These are phyloP conservation scores for Boletus subcaerulescens DNA, from an alignment of 768 basidiomycete genomes.

Conservation along the genomic window DNA sequence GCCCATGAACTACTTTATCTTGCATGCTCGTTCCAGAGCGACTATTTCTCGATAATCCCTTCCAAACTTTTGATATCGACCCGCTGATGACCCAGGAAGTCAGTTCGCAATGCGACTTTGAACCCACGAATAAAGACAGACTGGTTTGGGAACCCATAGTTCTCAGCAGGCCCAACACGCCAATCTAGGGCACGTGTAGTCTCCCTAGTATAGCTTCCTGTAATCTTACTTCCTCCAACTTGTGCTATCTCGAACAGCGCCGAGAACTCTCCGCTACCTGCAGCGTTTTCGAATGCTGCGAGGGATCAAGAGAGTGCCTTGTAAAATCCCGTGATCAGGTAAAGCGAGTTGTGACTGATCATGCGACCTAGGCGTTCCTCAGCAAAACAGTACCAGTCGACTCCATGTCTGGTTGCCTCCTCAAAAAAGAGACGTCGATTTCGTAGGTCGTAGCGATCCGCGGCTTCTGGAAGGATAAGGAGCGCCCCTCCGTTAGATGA, in stretches of 20 bases:
- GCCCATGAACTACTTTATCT: neutral
- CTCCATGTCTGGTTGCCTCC: slow-evolving; percentile 17
- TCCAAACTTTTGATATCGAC: neutral
- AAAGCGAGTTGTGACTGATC: slow-evolving; percentile 16
- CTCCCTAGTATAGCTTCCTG: slow-evolving; percentile 10
- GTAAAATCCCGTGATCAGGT: slow-evolving; percentile 23
- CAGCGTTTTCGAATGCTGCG: slow-evolving; percentile 12
- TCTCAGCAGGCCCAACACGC: slow-evolving; percentile 7
- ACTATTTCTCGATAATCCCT: no score
- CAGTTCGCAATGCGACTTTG: slow-evolving; percentile 15
- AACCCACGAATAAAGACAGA: slow-evolving; percentile 28
- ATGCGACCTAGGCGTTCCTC: slow-evolving; percentile 7
- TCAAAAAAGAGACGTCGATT: slow-evolving; percentile 17
- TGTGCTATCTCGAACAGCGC: slow-evolving; percentile 6
- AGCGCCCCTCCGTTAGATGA: slow-evolving; percentile 28
- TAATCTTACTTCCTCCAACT: neutral
- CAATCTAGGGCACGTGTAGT: slow-evolving; percentile 2
- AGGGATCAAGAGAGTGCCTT: slow-evolving; percentile 26
- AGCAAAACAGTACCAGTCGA: slow-evolving; percentile 28
- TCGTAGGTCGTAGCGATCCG: slow-evolving; percentile 18
- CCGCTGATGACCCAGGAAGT: neutral
- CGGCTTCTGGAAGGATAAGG: slow-evolving; percentile 33
- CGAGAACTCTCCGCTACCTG: neutral
- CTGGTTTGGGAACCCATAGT: slow-evolving; percentile 16
- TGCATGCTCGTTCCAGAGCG: no score